Percentiles rank a stretch among this genome's conserved stretches.
Conservation (phyloP, 495 filamentous ascomycete genomes). For the Penicillium samsonianum region DNA sequence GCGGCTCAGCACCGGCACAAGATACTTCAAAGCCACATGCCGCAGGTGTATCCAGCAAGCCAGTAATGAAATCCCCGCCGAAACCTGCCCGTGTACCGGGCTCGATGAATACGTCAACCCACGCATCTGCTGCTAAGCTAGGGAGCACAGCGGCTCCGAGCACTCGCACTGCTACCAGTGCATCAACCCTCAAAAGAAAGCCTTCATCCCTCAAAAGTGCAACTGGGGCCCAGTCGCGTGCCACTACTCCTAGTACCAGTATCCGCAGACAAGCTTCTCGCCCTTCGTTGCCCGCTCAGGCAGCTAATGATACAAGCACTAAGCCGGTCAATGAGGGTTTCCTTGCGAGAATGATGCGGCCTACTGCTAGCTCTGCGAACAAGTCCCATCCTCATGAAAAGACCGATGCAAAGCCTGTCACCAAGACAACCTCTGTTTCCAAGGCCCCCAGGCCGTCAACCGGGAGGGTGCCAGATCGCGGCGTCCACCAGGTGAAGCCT, state of each 20-base stretch:
- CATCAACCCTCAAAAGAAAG: constrained; percentile 43
- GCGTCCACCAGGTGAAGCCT: constrained; percentile 23
- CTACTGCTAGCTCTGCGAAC: constrained; percentile 74
- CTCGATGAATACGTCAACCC: constrained; percentile 63
- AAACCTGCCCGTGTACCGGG: constrained; percentile 60
- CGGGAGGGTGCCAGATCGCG: constrained; percentile 24
- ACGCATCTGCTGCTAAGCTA: constrained; percentile 59
- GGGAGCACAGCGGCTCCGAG: constrained; percentile 42
- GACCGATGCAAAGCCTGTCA: constrained; percentile 47
- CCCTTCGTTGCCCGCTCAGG: constrained; percentile 38
- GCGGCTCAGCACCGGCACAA: constrained; percentile 37
- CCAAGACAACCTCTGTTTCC: constrained; percentile 27
- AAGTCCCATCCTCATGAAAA: constrained; percentile 77
- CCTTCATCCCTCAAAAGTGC: constrained; percentile 43
- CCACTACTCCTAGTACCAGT: constrained; percentile 26
- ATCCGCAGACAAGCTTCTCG: constrained; percentile 44
- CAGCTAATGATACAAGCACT: constrained; percentile 34
- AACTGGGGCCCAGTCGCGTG: constrained; percentile 22
- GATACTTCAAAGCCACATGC: constrained; percentile 32
- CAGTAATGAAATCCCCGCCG: constrained; percentile 65
- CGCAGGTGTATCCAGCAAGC: constrained; percentile 43
- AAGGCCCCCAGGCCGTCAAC: constrained; percentile 24
- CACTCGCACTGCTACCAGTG: constrained; percentile 45
- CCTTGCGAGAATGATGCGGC: constrained; percentile 89
- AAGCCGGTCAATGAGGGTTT: constrained; percentile 70